Evolutionary conservation across 495 filamentous ascomycete species (phyloP).

Genomic region (Sordaria brevicollis): DNA sequence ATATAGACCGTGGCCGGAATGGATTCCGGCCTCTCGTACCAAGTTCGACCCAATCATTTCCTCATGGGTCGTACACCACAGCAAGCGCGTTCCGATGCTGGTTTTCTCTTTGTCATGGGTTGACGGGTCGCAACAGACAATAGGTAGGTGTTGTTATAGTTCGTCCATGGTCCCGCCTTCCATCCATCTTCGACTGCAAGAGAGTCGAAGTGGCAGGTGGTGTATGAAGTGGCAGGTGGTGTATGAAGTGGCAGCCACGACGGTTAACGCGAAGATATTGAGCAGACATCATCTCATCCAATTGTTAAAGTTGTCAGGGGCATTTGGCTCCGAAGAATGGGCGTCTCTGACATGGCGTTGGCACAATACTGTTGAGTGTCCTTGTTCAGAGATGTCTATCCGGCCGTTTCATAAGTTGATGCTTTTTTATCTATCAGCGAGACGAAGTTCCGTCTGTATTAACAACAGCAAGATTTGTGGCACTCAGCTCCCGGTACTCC

Average conservation of each 20-base stretch:
- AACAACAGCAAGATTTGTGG: background rate
- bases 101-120: conserved; percentile 24
- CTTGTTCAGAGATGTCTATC: background rate
- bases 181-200: background rate
- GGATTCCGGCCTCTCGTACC: conserved; percentile 43
- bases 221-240: background rate
- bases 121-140: background rate
- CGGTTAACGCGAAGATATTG: background rate
- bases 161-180: background rate
- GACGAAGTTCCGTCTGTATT: background rate
- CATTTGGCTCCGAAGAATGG: background rate
- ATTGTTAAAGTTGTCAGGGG: background rate
- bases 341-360: background rate
- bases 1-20: conserved; percentile 53
- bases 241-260: background rate
- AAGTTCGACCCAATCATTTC: background rate
- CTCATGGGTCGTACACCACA: background rate
- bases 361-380: background rate
- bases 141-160: background rate
- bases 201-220: background rate
- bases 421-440: background rate
- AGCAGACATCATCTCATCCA: background rate
- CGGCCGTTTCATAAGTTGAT: background rate
- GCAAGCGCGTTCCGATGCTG: background rate
- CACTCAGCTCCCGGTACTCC: background rate